A percentile compares a stretch with the other conserved stretches of the same genome.
Evolutionary conservation across 2,329 filamentous ascomycete genomes (phyloP).

Genomic region (Nigrospora oryzae): DNA sequence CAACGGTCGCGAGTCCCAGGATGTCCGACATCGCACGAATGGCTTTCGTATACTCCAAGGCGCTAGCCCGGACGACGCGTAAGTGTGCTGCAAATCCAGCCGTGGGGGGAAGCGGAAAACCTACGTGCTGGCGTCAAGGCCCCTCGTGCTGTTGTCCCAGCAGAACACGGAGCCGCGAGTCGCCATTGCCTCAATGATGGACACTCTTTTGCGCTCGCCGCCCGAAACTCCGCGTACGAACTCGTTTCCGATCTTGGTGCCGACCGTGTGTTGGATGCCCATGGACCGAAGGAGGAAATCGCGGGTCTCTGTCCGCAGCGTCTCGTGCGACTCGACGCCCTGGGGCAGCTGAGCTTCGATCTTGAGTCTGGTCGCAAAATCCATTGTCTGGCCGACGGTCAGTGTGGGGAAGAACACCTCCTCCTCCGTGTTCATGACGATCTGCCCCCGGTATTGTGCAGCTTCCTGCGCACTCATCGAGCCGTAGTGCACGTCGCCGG

Average conservation of each 20-base stretch:
- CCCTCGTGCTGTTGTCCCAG: slow-evolving; percentile 68
- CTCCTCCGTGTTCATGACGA: slow-evolving; percentile 66
- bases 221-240: slow-evolving; percentile 54
- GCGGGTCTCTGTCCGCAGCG: slow-evolving; percentile 39
- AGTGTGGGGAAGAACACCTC: slow-evolving; percentile 61
- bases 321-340: not conserved
- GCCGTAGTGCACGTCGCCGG: slow-evolving; percentile 23
- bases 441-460: slow-evolving; percentile 27
- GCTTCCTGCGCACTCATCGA: slow-evolving; percentile 43
- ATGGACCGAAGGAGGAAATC: slow-evolving; percentile 54
- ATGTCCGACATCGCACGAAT: slow-evolving; percentile 8
- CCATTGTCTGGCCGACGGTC: slow-evolving; percentile 64
- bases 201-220: slow-evolving; percentile 65
- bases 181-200: slow-evolving; percentile 60
- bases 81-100: slow-evolving; percentile 2
- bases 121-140: slow-evolving; percentile 60
- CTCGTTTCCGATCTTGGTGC: slow-evolving; percentile 63
- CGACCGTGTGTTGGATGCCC: slow-evolving; percentile 60
- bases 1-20: slow-evolving; percentile 6
- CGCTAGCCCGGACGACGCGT: slow-evolving; percentile 29
- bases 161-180: slow-evolving; percentile 48
- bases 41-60: slow-evolving; percentile 50
- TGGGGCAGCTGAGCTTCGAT: not conserved
- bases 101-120: slow-evolving; percentile 4
- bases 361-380: slow-evolving; percentile 44